Percentiles rank a stretch among this genome's conserved stretches.
Conservation (phyloP, 73 alveolate species). For the Paraurostyla sp. region DNA sequence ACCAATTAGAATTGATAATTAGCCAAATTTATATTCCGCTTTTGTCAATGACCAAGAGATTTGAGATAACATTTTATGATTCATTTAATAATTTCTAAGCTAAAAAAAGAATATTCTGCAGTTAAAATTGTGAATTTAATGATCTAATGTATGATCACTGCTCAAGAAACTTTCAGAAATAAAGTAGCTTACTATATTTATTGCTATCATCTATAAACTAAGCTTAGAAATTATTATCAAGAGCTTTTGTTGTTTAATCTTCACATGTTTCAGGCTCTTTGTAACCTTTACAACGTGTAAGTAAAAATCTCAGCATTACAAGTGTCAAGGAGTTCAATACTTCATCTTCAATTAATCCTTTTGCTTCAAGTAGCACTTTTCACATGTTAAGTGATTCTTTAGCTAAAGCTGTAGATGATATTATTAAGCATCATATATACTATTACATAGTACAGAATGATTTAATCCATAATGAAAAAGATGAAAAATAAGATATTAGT, state of each 20-base stretch:
- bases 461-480: neutral
- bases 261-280: neutral
- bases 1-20: neutral
- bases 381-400: neutral
- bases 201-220: conserved; percentile 1
- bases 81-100: neutral
- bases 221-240: neutral
- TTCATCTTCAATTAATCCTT: neutral
- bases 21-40: neutral
- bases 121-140: neutral
- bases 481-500: neutral
- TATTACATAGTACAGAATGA: neutral
- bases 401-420: neutral
- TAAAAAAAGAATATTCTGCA: neutral
- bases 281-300: neutral
- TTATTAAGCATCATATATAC: neutral
- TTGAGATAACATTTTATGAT: neutral
- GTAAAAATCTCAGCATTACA: conserved; percentile 12
- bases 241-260: neutral
- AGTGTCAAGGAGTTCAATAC: neutral
- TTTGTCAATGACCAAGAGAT: neutral
- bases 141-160: neutral
- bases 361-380: neutral
- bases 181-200: neutral
- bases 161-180: neutral